Base-by-base conservation (phyloP, 371 early-diverging fungal genomes). In the Choanephora cucurbitarum region DNA sequence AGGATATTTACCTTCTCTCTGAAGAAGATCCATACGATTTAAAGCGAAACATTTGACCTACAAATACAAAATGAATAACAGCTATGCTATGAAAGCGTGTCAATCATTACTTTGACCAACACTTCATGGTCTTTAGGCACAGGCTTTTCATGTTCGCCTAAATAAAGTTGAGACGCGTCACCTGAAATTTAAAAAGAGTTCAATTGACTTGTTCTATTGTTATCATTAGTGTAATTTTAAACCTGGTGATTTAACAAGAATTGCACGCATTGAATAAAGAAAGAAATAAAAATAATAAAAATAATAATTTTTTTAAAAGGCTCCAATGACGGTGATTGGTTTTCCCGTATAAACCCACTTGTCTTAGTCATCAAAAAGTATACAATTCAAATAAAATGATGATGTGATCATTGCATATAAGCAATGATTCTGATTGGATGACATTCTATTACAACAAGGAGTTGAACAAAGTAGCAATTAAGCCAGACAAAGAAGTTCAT, bases 21-120 rank as follows among this genome's bases (percentile, higher is more conserved):
- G 91, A 5, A 81, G 18, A 44, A 88, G 80, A 64, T 92, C 93
- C 87, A 90, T 87, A 13, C 93, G 80, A 58, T 91, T 92, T 49
- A 91, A 69, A 17, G 79, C 88, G 65, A 86, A 86, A 49, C 64
- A 69, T 60, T 81, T 73, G 28, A 83, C 69, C 78, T 80, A 44
- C 28, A 28, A 8, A 46, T 14, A 13, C n/a, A 13, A 17, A 10
- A 64, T 17, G 6, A 55, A 37, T 32, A 21, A 19, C 44, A 19
- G 10, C n/a, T n/a, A n/a, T n/a, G n/a, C n/a, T n/a, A n/a, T n/a
- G n/a, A 31, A 21, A 17, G 5, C 3, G 44, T n/a, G 45, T 21
- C 52, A 50, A 18, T 23, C 23, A 10, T 52, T 65, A 87, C 83
- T 63, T 87, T 83, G 55, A 92, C 85, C 11, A 92, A 77, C 5